phyloP scores from a whole-genome alignment of 2,329 filamentous ascomycete species.

The Harringtonia aguacate region DNA sequence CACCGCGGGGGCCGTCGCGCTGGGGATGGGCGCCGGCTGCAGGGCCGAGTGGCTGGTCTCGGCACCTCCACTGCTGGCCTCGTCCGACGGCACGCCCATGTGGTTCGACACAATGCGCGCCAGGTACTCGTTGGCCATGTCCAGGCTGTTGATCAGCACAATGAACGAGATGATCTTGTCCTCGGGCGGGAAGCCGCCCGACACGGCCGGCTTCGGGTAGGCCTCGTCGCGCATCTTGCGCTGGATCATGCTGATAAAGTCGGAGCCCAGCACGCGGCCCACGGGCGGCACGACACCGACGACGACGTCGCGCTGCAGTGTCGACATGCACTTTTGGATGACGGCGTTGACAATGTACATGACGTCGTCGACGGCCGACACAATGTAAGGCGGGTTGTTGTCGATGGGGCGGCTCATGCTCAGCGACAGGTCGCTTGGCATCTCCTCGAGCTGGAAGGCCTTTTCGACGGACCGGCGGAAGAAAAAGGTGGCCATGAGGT shows the following conservation, averaged over 20 bases:
- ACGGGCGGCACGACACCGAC: conserved; percentile 69
- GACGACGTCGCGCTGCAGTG: conserved; percentile 70
- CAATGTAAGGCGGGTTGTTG: conserved; percentile 79
- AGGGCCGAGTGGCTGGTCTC: conserved; percentile 4
- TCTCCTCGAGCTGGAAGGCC: conserved; percentile 91
- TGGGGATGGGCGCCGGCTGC: conserved; percentile 21
- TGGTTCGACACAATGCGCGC: conserved; percentile 69
- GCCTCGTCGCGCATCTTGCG: conserved; percentile 95
- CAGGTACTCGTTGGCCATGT: conserved; percentile 85
- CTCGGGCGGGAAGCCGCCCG: conserved; percentile 77
- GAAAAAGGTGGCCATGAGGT: conserved; percentile 90
- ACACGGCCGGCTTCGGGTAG: conserved; percentile 70
- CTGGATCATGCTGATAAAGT: conserved; percentile 96
- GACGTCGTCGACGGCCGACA: conserved; percentile 91
- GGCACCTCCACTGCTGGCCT: background rate
- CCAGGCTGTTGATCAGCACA: conserved; percentile 89
- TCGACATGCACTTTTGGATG: conserved; percentile 74
- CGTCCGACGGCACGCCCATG: conserved; percentile 34
- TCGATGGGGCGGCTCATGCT: conserved; percentile 61
- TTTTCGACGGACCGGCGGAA: conserved; percentile 94
- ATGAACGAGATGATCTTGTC: conserved; percentile 82
- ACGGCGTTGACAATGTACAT: conserved; percentile 99
- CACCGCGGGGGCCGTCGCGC: conserved; percentile 18
- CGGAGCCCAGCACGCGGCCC: conserved; percentile 68
- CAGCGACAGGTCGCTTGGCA: conserved; percentile 67